Base-by-base conservation (phyloP, 495 filamentous ascomycete species). In the Massariosphaeria phaeospora region DNA sequence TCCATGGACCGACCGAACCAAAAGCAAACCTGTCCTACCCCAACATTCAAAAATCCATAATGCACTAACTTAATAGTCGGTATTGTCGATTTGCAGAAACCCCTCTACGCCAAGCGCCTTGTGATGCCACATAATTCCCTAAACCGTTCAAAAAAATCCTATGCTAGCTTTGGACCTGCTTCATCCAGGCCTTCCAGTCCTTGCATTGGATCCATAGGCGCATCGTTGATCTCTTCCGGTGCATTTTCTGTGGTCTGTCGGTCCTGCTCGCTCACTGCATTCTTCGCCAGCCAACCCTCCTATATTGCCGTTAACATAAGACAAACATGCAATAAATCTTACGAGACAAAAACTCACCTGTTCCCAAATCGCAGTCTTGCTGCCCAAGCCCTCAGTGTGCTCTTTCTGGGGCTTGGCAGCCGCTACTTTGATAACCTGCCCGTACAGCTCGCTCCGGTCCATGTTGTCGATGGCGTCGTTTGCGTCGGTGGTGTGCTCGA, bases 381-480 rank as follows among this genome's bases (percentile, higher is more conserved):
- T 89, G 26, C 91, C 91, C 10, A 99, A 66, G 12, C 89, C 87
- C 63, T 91, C 86, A 47, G 85, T 86, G 42, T 77, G 79, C 44
- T 91, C 89, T 77, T 95, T 96, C 57, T 91, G 89, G 23, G 90
- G 83, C 71, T 96, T 99, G 24, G 94, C 93, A 30, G 83, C 78
- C 12, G 88, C 88, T 15, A 97, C 93, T 68, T 87, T 95, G 69
- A 99, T 84, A 2, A 93, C 86, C 26, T 87, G 78, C 1, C 91
- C 94, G 66, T 88, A 96, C n/a, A 99, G 76, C 74, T 96, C 90
- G 55, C 89, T 84, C 65, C 94, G 89, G 64, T 99, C 88, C 94
- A 97, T 96, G 70, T 99, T 99, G 76, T 97, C 89, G 66, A 99
- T 95, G 31, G 93, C 93, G 70, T 96, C 93, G 55, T 83, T 84